Conservation (phyloP, 164 flowering plant species). For the Magnolia officinalis region DNA sequence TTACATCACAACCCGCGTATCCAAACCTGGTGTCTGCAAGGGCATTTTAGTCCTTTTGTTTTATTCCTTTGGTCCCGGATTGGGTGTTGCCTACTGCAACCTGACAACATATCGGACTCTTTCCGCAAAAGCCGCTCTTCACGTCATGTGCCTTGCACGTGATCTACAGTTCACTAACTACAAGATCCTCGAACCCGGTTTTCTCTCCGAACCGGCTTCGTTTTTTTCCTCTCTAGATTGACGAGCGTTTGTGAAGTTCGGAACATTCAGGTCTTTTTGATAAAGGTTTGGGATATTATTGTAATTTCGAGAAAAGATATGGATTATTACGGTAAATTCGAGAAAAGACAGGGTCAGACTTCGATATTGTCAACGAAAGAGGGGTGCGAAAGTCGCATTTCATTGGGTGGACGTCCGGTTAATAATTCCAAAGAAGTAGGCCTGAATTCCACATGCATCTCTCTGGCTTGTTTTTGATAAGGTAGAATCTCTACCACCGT, state of each 20-base stretch:
- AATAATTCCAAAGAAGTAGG: not conserved
- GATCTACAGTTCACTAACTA: not conserved
- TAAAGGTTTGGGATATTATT: not conserved
- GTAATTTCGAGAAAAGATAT: not conserved
- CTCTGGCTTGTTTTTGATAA: not conserved
- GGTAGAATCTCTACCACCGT: too few relatives aligned
- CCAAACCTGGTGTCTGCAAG: not conserved
- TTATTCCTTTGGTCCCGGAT: not conserved
- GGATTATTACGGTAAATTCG: not conserved
- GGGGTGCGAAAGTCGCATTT: not conserved
- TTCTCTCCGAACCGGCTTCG: not conserved
- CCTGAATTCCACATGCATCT: not conserved
- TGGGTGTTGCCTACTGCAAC: not conserved
- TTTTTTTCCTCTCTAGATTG: not conserved
- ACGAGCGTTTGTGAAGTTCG: not conserved
- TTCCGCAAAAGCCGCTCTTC: not conserved
- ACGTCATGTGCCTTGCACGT: not conserved
- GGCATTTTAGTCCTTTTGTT: not conserved
- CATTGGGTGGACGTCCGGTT: not conserved
- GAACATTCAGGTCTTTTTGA: not conserved
- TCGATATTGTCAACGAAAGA: not conserved
- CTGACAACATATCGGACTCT: not conserved
- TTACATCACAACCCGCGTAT: not conserved
- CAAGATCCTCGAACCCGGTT: not conserved
- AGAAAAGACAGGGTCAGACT: conserved; percentile 1